Evolutionary conservation across 768 basidiomycete genomes (phyloP), one percentile per base, ranked within the genome.

Genomic region (Podaxis sp.): DNA sequence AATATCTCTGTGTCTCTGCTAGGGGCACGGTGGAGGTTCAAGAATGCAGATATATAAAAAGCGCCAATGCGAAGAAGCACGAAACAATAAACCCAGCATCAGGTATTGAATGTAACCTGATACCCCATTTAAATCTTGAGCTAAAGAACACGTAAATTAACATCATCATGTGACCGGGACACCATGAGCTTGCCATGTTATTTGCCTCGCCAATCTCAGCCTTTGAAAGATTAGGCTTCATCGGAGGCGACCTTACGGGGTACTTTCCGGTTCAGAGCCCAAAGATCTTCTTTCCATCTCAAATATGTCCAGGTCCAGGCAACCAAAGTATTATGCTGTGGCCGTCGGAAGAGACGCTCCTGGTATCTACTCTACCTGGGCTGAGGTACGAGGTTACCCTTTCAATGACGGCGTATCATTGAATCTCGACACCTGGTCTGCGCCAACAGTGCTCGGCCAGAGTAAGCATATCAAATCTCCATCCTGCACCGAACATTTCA

Each of bases 291-390:
- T 42, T 18, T 18, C 21, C 36, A 16, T 47, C 21, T 27, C 6
- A 27, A 56, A 3, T 1, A 73, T 74, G 74, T 71, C 72, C 36
- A 73, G 70, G 59, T 57, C 66, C 44, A 55, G 63, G 28, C 66
- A 66, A 52, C 52, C 55, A n/a, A 87, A 85, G 63, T 87, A 72
- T 63, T 89, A 88, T 57, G 88, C 88, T 2, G 87, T 89, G 1
- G 72, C 75, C 38, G 70, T 77, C 40, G 88, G 88, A 1, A 73
- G 84, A 27, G 73, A 81, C 61, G 88, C 85, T 1, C 80, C 83
- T 0, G 78, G 73, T 38, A 79, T 90, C 14, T 89, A 86, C 52
- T 66, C 69, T 0, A 77, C 74, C 13, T 89, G 88, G 88, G 77
- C 81, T 25, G 82, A 87, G 74, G 88, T 84, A 64, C 60, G 77